Base-by-base conservation (phyloP, 441 rosid genomes). In the Mallotus repandus region DNA sequence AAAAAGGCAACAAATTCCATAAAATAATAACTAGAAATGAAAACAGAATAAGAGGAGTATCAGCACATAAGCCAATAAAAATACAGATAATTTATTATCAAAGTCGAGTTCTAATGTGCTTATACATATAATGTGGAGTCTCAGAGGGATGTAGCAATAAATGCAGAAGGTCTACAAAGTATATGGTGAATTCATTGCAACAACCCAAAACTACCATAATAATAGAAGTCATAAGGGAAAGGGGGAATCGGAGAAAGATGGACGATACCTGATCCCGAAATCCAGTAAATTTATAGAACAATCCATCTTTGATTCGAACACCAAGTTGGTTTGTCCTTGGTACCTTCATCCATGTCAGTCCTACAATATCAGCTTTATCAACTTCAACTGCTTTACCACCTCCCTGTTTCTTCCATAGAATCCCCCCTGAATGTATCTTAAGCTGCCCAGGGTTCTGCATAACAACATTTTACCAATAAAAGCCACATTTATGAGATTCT, bases 351-450 rank as follows among this genome's bases (percentile, higher is more conserved):
- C 98, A 95, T 68, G 92, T 80, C 60, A 95, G 78, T 65, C 89
- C 90, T 0, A 76, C 81, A 74, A 95, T 84, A 78, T 93, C 97
- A 68, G 89, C 74, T 81, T 89, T 91, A 67, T 90, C 97, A 54
- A 96, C 97, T 85, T 93, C 98, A 35, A 93, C 97, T 61, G 94
- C 92, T 80, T 93, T 95, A 32, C 98, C 99, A 70, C 99, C 99
- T 32, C 97, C 99, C 81, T 81, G 94, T 81, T 93, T 95, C 94
- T 91, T 95, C 99, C 99, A 96, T 71, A 78, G 77, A 59, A 96
- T 90, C 0, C 97, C 97, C 66, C 96, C 92, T 0, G 93, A 83
- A 78, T 66, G 78, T 15, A 95, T 84, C 78, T 88, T 95, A 48
- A 91, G 88, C 69, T 90, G 94, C 4, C 99, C 99, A 12, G 94